Evolutionary conservation across 2,329 filamentous ascomycete genomes (phyloP).

Genomic region (Fusarium decemcellulare): DNA sequence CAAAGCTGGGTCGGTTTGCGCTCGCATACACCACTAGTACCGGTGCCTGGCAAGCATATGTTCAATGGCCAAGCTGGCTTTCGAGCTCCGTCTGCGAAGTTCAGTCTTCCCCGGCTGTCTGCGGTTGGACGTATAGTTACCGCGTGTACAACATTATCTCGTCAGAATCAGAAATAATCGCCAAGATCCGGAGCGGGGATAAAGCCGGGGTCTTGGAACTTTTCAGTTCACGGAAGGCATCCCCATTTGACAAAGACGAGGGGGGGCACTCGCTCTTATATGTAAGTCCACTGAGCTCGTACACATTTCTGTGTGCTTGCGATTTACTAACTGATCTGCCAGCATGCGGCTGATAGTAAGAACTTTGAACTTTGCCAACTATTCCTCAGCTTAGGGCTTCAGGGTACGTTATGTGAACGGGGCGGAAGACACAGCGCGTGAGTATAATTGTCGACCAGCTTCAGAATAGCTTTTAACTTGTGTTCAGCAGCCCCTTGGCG

Average conservation of each 20-base stretch:
- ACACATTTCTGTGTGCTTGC: no score
- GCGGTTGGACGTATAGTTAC: conserved; percentile 40
- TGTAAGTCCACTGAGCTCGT: conserved; percentile 13
- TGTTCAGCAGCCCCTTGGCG: conserved; percentile 7
- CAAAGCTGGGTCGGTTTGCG: conserved; percentile 26
- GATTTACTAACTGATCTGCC: not conserved
- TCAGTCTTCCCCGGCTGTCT: conserved; percentile 18
- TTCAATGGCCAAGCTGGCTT: conserved; percentile 45
- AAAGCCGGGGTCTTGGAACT: conserved; percentile 36
- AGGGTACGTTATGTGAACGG: no score
- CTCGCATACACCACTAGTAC: conserved; percentile 13
- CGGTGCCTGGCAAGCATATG: conserved; percentile 39
- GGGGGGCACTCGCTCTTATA: conserved; percentile 28
- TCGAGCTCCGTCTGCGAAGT: conserved; percentile 36
- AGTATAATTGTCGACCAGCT: not conserved
- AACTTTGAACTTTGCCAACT: conserved; percentile 35
- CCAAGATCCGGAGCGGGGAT: conserved; percentile 27
- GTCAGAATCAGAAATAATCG: conserved; percentile 27
- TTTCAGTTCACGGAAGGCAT: conserved; percentile 37
- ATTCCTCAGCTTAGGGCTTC: conserved; percentile 32
- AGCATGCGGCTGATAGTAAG: conserved; percentile 20
- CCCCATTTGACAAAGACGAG: conserved; percentile 41
- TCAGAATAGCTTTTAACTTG: not conserved
- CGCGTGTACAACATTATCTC: conserved; percentile 44
- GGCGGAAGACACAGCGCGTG: no score